phyloP scores from a whole-genome alignment of 768 basidiomycete genomes.

The Nidula microcarpa region DNA sequence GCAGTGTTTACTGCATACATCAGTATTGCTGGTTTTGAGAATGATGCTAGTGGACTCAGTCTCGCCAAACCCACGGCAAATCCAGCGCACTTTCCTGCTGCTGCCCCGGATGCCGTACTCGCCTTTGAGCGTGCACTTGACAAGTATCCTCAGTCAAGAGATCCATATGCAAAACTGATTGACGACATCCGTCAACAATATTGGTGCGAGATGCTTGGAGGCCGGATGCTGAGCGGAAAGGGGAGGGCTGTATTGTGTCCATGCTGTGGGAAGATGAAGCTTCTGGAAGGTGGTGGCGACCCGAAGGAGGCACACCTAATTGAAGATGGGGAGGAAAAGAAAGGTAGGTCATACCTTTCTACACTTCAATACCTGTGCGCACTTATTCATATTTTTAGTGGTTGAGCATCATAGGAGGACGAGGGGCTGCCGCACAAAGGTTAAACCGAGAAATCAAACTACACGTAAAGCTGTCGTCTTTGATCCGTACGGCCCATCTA shows the following conservation, averaged over 20 bases:
- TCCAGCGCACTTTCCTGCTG: no score
- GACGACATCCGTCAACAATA: neutral
- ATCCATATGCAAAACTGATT: neutral
- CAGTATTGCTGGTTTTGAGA: no score
- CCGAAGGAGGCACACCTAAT: neutral
- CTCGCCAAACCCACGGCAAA: no score
- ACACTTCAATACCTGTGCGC: neutral
- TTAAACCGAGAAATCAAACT: neutral
- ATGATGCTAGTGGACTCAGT: no score
- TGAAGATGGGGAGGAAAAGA: neutral
- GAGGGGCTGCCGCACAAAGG: neutral
- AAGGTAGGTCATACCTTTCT: neutral
- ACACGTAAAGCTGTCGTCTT: neutral
- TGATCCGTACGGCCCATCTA: neutral
- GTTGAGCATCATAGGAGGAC: neutral
- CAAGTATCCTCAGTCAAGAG: neutral
- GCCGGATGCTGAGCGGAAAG: neutral
- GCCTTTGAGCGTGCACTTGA: neutral
- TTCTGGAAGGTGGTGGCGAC: neutral
- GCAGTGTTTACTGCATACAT: no score
- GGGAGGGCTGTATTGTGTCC: neutral
- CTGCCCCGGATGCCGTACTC: neutral
- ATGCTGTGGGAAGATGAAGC: neutral
- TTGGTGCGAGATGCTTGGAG: neutral
- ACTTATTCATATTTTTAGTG: neutral